These are phyloP conservation scores for Ustilago vetiveriae DNA, from an alignment of 1,284 basidiomycete species.

Conservation along the genomic window DNA sequence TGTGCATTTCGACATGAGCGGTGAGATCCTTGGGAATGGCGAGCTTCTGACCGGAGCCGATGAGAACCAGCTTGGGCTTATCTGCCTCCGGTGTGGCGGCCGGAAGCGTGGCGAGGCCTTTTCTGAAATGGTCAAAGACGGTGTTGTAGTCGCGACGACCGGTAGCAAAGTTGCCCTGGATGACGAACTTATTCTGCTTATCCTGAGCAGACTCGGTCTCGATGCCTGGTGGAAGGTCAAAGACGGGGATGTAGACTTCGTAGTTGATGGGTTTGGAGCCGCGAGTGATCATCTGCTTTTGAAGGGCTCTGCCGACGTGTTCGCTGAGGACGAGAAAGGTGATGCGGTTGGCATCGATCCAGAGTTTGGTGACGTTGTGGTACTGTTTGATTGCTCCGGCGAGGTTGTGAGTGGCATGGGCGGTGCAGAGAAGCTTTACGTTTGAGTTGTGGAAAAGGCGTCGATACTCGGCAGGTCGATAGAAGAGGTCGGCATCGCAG, in stretches of 20 bases:
- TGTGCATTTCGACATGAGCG: constrained; percentile 3
- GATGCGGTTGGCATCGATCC: constrained; percentile 6
- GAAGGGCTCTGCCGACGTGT: constrained; percentile 5
- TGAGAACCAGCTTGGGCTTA: constrained; percentile 7
- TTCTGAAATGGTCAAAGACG: constrained; percentile 4
- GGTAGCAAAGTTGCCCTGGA: constrained; percentile 4
- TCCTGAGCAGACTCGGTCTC: background rate
- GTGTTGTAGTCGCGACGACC: constrained; percentile 1
- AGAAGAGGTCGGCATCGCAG: constrained; percentile 3
- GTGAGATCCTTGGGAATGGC: background rate
- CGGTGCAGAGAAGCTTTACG: constrained; percentile 4
- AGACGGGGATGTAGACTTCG: constrained; percentile 3
- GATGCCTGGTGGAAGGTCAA: constrained; percentile 3
- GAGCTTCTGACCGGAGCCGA: constrained; percentile 5
- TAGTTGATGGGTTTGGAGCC: constrained; percentile 6
- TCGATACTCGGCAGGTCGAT: background rate
- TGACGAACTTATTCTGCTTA: constrained; percentile 7
- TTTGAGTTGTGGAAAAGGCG: constrained; percentile 4
- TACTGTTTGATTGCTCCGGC: constrained; percentile 1
- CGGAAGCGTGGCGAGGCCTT: constrained; percentile 1
- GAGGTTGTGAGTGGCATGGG: background rate
- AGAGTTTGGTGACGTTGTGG: background rate
- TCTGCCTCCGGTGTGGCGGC: background rate
- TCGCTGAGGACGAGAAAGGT: constrained; percentile 13
- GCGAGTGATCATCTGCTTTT: background rate